These are phyloP conservation scores for Gymnopilus junonius DNA, from an alignment of 768 basidiomycete species.

Conservation along the genomic window DNA sequence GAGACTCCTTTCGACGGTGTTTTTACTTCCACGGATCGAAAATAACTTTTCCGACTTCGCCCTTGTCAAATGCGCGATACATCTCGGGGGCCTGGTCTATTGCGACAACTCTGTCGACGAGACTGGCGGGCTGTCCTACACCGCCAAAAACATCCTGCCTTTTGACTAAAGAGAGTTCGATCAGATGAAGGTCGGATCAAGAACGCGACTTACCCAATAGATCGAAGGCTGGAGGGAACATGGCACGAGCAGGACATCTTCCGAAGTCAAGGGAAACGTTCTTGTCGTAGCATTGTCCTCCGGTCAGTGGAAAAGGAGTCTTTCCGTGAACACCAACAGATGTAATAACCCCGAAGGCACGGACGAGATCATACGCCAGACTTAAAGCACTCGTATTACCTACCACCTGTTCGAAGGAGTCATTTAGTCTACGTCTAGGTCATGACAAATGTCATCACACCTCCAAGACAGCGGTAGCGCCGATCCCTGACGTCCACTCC, in stretches of 20 bases:
- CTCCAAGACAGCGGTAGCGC: constrained; percentile 72
- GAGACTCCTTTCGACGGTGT: background rate
- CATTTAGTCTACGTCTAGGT: background rate
- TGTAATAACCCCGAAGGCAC: constrained; percentile 74
- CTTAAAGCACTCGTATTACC: constrained; percentile 67
- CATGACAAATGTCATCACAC: constrained; percentile 34
- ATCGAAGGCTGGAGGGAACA: constrained; percentile 75
- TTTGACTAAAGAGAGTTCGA: constrained; percentile 42
- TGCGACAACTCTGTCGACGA: constrained; percentile 71
- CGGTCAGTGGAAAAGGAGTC: constrained; percentile 57
- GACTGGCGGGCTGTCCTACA: constrained; percentile 62
- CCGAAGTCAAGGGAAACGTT: constrained; percentile 84
- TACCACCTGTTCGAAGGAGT: constrained; percentile 55
- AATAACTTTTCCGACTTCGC: constrained; percentile 73
- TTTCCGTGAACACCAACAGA: constrained; percentile 77
- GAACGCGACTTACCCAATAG: constrained; percentile 48
- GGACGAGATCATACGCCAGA: constrained; percentile 71
- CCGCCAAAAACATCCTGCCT: constrained; percentile 76
- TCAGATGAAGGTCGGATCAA: background rate
- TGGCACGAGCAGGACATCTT: constrained; percentile 77
- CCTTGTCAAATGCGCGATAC: constrained; percentile 74
- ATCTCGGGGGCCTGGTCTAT: constrained; percentile 58
- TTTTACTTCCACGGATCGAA: constrained; percentile 72
- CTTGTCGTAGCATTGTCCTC: constrained; percentile 68
- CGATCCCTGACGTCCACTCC: constrained; percentile 58